Base-by-base conservation (phyloP, 2,329 filamentous ascomycete genomes). In the Curvularia sp. region DNA sequence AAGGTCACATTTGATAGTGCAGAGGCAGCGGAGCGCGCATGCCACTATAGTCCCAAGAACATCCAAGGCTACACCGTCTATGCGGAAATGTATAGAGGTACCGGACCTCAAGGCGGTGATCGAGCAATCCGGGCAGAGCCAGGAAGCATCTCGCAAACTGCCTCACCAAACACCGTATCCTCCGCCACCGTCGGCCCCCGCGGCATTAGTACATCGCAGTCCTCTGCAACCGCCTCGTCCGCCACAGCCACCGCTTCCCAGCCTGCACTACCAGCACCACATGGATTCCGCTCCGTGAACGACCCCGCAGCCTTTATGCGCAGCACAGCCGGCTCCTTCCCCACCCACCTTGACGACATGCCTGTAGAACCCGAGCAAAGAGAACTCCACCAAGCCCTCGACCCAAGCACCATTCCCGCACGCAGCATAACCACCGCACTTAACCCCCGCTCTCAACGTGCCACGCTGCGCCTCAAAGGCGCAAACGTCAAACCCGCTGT, bases 1-100 rank as follows among this genome's bases (percentile, higher is more conserved):
- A 84, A 84, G 61, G 78, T 84, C 55, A 84, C 82, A 1, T 84
- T 83, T 59, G 79, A 83, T 64, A 80, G 78, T 4, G 76, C 78
- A 18, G 77, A 81, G 61, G 79, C 81, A 2, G 81, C 81, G 0
- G 82, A 83, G 59, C 72, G 79, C 57, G 82, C 81, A 22, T 79
- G 78, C 61, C 77, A 81, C 57, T 76, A 78, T 58, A 79, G 77
- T 31, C 82, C 82, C 8, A 80, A 83, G 59, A 75, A 71, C 53
- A 77, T 83, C 49, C 78, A 80, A 54, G 81, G 81, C 28, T 80
- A 79, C 63, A 70, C 78, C 22, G 80, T 84, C 35, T 80, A 78
- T 58, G 81, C 81, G 7, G 81, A 84, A 66, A 73, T 73, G 12
- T 84, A 80, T 57, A 71, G 78, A 54, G 81, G 81, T 15, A 74